phyloP scores from a whole-genome alignment of 108 stramenopile species.

The Cylindrotheca closterium region DNA sequence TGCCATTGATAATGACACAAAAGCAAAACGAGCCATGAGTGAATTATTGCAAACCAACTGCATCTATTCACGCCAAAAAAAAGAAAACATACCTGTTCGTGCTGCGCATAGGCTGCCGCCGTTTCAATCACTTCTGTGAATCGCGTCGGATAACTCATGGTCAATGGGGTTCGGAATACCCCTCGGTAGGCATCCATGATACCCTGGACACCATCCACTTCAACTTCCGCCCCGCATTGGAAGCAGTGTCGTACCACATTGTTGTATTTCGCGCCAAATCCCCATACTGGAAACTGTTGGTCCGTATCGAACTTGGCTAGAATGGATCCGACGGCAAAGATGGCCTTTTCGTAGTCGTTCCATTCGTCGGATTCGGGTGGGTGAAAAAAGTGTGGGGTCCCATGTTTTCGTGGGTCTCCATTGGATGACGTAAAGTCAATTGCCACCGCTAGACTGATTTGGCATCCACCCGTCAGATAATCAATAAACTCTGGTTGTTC shows the following conservation, averaged over 20 bases:
- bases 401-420: conserved; percentile 78
- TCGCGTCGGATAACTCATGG: conserved; percentile 87
- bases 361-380: conserved; percentile 55
- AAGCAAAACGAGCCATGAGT: conserved; percentile 9
- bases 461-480: conserved; percentile 72
- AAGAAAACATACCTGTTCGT: conserved; percentile 55
- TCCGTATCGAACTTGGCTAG: conserved; percentile 88
- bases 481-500: conserved; percentile 62
- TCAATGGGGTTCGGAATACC: conserved; percentile 69
- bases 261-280: conserved; percentile 95
- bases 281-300: conserved; percentile 85
- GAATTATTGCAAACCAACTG: background rate
- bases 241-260: conserved; percentile 83
- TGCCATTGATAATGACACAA: background rate
- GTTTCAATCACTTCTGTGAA: conserved; percentile 84
- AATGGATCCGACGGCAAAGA: conserved; percentile 71
- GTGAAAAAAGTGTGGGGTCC: conserved; percentile 80
- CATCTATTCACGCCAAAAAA: background rate
- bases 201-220: conserved; percentile 83
- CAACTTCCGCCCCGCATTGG: conserved; percentile 64
- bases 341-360: conserved; percentile 86
- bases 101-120: conserved; percentile 64
- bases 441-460: conserved; percentile 79
- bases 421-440: conserved; percentile 95
- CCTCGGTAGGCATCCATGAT: conserved; percentile 84